Evolutionary conservation across 768 basidiomycete species (phyloP).

Genomic region (Chalciporus sphaerocephalus): DNA sequence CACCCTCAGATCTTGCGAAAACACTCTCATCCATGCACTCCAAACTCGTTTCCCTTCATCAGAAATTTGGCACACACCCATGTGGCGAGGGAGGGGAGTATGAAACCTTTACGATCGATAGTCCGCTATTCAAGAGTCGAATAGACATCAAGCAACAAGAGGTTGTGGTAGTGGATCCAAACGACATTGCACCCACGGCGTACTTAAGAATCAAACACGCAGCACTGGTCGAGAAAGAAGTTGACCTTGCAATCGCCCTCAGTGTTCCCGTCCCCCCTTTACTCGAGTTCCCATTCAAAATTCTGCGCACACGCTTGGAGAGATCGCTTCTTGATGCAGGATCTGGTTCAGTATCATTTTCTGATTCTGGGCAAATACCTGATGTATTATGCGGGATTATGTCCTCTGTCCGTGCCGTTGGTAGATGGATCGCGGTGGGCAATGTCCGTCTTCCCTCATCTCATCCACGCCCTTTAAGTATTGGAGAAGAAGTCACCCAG

Average conservation of each 20-base stretch:
- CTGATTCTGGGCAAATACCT: background rate
- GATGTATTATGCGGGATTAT: conserved; percentile 1
- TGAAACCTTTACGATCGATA: conserved; percentile 88
- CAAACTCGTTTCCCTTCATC: conserved; percentile 68
- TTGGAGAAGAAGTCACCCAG: conserved; percentile 67
- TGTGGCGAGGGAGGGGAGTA: conserved; percentile 99
- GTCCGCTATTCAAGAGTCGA: conserved; percentile 77
- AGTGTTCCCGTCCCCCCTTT: conserved; percentile 44
- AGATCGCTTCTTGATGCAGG: conserved; percentile 5
- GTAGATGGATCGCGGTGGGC: conserved; percentile 66
- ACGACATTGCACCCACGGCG: conserved; percentile 85
- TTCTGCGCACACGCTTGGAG: conserved; percentile 8
- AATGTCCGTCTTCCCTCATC: conserved; percentile 40
- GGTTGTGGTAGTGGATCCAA: conserved; percentile 73
- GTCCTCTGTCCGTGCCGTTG: conserved; percentile 30
- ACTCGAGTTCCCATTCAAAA: conserved; percentile 35
- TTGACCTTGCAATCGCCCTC: background rate
- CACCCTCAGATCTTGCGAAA: conserved; percentile 71
- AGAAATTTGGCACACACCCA: conserved; percentile 81
- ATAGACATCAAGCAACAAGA: conserved; percentile 68
- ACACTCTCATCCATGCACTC: conserved; percentile 69
- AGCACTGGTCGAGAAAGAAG: conserved; percentile 52
- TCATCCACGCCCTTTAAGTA: conserved; percentile 44
- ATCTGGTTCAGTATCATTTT: background rate
- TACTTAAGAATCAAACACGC: conserved; percentile 79